Conservation (phyloP, 1,139 yeast species). For the Kluyveromyces sp. region DNA sequence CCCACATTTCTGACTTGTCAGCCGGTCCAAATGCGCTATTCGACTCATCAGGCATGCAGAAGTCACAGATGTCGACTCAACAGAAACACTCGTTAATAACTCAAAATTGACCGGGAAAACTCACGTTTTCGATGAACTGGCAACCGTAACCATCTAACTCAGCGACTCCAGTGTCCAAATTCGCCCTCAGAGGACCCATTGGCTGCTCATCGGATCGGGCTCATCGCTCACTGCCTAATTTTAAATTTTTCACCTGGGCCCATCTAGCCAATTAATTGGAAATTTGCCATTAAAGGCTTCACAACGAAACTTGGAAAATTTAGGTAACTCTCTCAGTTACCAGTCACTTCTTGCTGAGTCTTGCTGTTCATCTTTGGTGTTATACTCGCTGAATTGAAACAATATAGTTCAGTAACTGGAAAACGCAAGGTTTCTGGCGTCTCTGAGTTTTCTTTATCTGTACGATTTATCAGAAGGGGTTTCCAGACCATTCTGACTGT, state of each 20-base stretch:
- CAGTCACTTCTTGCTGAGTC: neutral
- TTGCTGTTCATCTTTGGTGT: neutral
- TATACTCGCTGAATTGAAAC: neutral
- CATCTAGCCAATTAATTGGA: neutral
- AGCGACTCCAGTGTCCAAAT: no score
- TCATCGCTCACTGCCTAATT: no score
- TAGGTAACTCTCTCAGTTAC: neutral
- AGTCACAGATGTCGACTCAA: neutral
- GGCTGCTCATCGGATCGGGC: no score
- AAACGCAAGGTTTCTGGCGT: neutral
- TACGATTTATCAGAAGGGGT: neutral
- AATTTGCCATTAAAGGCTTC: neutral
- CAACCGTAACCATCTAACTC: no score
- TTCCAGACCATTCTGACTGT: neutral
- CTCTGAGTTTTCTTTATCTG: neutral
- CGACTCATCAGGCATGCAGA: neutral
- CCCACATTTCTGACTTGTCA: neutral
- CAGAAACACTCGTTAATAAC: neutral
- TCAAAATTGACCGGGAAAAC: neutral
- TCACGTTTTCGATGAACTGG: neutral
- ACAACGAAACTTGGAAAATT: neutral
- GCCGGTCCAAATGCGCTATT: neutral
- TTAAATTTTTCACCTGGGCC: neutral
- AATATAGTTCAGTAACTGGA: neutral
- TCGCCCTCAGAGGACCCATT: no score